Evolutionary conservation across 257 asterid genomes (phyloP).

Genomic region (Gynochthodes officinalis): DNA sequence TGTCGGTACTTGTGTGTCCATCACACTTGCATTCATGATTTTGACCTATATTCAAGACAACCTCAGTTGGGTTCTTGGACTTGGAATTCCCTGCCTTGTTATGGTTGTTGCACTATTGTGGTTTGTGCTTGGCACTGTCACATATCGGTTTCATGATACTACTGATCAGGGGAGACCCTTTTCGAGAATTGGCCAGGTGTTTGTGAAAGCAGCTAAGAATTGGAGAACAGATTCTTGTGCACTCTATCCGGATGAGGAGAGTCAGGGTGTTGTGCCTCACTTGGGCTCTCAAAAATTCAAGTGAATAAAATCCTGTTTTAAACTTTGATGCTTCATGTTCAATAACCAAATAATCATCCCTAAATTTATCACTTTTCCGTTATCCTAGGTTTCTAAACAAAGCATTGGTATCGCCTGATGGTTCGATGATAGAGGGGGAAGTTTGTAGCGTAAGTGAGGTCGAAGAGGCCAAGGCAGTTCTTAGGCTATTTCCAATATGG

Average conservation of each 20-base stretch:
- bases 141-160: slow-evolving; percentile 17
- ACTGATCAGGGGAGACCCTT: slow-evolving; percentile 8
- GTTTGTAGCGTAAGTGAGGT: too few species aligned
- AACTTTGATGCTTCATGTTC: too few species aligned
- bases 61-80: too few species aligned
- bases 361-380: not conserved
- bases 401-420: too few species aligned
- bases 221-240: slow-evolving; percentile 3
- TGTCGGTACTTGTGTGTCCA: too few species aligned
- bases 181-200: slow-evolving; percentile 20
- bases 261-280: slow-evolving; percentile 10
- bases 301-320: slow-evolving; percentile 5
- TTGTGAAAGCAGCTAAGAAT: slow-evolving; percentile 20
- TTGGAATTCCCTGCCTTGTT: slow-evolving; percentile 31
- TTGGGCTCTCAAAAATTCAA: slow-evolving; percentile 23
- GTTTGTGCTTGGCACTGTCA: slow-evolving; percentile 19
- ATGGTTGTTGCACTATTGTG: slow-evolving; percentile 19
- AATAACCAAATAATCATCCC: too few species aligned
- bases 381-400: too few species aligned
- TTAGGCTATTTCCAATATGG: too few species aligned
- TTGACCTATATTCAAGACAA: too few species aligned
- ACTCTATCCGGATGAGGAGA: not conserved
- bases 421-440: too few species aligned
- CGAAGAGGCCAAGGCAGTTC: too few species aligned
- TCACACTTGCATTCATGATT: too few species aligned